Evolutionary conservation across 306 rosid genomes (phyloP).

Genomic region (Canavalia gladiata): DNA sequence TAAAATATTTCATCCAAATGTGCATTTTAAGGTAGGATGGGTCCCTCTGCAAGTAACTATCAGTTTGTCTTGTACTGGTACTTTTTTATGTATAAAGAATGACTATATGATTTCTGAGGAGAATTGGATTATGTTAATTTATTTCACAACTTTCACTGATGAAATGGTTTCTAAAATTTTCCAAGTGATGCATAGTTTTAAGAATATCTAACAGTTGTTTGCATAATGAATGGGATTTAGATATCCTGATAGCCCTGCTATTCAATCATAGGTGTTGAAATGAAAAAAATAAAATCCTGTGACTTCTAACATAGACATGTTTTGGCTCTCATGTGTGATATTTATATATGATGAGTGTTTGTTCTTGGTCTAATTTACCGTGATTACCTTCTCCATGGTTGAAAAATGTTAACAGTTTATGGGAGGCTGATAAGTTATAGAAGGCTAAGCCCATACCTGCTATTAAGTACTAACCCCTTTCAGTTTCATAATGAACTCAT

Average conservation of each 20-base stretch:
- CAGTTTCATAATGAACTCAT: constrained; percentile 28
- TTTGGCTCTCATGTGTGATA: constrained; percentile 18
- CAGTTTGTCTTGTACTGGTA: not conserved
- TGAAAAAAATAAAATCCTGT: not conserved
- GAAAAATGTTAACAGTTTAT: constrained; percentile 7
- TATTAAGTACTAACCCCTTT: constrained; percentile 2
- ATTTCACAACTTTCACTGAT: not conserved
- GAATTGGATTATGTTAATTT: constrained; percentile 6
- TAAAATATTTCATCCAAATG: constrained; percentile 97
- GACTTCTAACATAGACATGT: not conserved
- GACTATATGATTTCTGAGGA: not conserved
- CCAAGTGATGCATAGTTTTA: constrained; percentile 9
- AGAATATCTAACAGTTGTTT: not conserved
- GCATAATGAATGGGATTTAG: constrained; percentile 22
- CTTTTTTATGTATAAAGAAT: constrained; percentile 11
- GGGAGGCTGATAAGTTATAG: constrained; percentile 23
- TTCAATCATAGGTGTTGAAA: not conserved
- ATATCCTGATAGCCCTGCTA: constrained; percentile 4
- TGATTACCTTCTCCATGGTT: constrained; percentile 18
- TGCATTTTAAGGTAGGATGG: constrained; percentile 87
- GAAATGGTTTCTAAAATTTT: constrained; percentile 23
- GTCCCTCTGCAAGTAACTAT: not conserved
- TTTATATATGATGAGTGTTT: constrained; percentile 5
- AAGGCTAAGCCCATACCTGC: constrained; percentile 21
- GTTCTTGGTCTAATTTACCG: constrained; percentile 21